Evolutionary conservation across 345 rosid species (phyloP), one percentile per base, ranked within the genome.

Genomic region (Luvunga scandens): DNA sequence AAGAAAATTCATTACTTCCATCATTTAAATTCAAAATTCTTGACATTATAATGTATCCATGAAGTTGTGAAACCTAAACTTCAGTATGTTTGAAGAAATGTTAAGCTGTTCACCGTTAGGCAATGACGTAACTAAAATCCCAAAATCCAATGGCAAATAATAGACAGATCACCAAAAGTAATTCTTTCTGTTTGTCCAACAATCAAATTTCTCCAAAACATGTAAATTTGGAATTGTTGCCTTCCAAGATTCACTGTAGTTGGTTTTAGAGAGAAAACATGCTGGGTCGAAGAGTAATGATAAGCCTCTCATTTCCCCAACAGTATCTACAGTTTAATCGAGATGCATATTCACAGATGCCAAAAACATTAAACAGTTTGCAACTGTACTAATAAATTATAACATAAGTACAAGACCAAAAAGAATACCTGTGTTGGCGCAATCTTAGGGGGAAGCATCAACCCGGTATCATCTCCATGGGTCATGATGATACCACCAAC

Each of bases 401-500:
- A 60, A 38, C 48, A 63, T 34, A 67, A 63, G 12, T 2, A 64
- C 59, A 59, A 80, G 25, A 22, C 45, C 22, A 14, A 22, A 30
- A 73, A 53, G 75, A 55, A 24, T 79, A 91, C 99, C 91, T 93
- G 97, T 82, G 91, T 81, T 39, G 99, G 97, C 79, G 98, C 98
- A 80, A 93, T 64, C 77, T 87, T 90, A 0, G 98, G 98, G 53
- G 98, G 98, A 86, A 93, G 97, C 92, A 90, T 93, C 66, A 96
- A 85, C 33, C 99, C 99, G 69, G 85, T 73, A 86, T 94, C 99
- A 92, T 96, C 99, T 81, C 97, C 99, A 77, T 93, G 98, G 27
- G 95, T 91, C 98, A 95, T 95, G 80, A 96, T 96, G 81, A 96
- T 91, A 66, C 95, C 98, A 72, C 98, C 99, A 31, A 93, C 90